Evolutionary conservation across 2,329 filamentous ascomycete genomes (phyloP).

Genomic region (Dactylellina sp.): DNA sequence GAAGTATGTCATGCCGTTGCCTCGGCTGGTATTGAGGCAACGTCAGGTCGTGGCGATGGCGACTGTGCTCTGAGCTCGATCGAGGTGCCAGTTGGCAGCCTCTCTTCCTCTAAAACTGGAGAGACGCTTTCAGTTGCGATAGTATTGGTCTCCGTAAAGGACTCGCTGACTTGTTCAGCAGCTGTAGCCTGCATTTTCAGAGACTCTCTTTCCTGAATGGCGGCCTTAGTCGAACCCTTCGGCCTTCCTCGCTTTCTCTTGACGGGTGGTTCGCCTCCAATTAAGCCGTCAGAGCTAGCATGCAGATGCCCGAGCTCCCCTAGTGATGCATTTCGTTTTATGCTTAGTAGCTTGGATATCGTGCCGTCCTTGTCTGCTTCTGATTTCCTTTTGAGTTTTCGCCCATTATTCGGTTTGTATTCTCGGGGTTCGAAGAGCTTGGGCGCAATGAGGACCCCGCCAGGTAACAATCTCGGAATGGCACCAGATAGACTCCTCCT

Average conservation of each 20-base stretch:
- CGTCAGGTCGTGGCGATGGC: conserved; percentile 42
- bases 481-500: conserved; percentile 53
- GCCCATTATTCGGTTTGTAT: conserved; percentile 49
- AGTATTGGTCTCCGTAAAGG: conserved; percentile 42
- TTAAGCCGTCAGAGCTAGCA: conserved; percentile 22
- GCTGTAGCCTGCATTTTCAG: conserved; percentile 54
- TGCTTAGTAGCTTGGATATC: conserved; percentile 33
- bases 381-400: conserved; percentile 54
- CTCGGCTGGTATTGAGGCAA: conserved; percentile 12
- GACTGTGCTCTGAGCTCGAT: conserved; percentile 51
- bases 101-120: conserved; percentile 50
- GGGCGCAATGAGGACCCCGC: conserved; percentile 39
- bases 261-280: conserved; percentile 49
- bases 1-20: conserved; percentile 24
- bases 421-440: conserved; percentile 55
- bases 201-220: conserved; percentile 55
- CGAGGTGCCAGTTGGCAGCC: conserved; percentile 45
- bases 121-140: conserved; percentile 51
- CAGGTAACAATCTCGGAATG: conserved; percentile 32
- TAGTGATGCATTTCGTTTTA: conserved; percentile 46
- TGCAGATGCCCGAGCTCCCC: conserved; percentile 44
- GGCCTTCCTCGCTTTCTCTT: conserved; percentile 52
- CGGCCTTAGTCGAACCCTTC: conserved; percentile 55
- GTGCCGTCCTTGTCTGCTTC: conserved; percentile 52
- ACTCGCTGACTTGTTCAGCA: conserved; percentile 54